phyloP scores from a whole-genome alignment of 176 grass and related monocot genomes.

The Carex cristatella region DNA sequence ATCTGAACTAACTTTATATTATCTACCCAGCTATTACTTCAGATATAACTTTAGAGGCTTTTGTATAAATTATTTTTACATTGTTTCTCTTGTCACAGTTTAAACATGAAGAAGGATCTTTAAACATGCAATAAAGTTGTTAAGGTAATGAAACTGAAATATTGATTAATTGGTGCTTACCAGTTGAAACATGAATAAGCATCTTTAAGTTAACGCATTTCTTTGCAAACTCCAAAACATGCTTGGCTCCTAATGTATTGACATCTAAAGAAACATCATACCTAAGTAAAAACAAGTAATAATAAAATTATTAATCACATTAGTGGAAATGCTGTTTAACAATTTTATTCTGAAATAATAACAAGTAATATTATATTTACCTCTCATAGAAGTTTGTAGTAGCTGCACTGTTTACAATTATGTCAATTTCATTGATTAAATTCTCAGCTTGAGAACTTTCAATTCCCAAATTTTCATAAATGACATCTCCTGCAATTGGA shows the following conservation, averaged over 20 bases:
- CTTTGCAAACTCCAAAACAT: conserved; percentile 49
- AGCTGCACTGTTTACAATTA: conserved; percentile 69
- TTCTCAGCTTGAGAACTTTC: conserved; percentile 15
- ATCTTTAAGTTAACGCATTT: conserved; percentile 55
- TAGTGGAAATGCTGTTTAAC: background rate
- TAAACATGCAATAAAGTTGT: background rate
- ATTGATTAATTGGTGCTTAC: conserved; percentile 20
- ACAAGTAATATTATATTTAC: background rate
- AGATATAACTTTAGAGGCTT: too few relatives aligned
- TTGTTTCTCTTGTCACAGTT: too few relatives aligned
- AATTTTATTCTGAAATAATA: background rate
- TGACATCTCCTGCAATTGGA: conserved; percentile 55
- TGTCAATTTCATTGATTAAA: conserved; percentile 40
- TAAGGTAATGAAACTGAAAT: background rate
- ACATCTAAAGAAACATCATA: conserved; percentile 48
- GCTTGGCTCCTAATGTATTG: conserved; percentile 44
- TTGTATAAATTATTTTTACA: too few relatives aligned
- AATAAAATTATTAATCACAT: background rate
- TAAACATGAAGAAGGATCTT: too few relatives aligned
- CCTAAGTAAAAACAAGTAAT: conserved; percentile 16
- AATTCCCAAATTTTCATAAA: conserved; percentile 49
- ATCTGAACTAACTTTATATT: too few relatives aligned
- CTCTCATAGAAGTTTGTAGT: conserved; percentile 77
- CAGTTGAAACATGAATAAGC: conserved; percentile 74
- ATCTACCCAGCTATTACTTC: too few relatives aligned